These are phyloP conservation scores for Ustilago nuda DNA, from an alignment of 1,284 basidiomycete genomes.

Conservation along the genomic window DNA sequence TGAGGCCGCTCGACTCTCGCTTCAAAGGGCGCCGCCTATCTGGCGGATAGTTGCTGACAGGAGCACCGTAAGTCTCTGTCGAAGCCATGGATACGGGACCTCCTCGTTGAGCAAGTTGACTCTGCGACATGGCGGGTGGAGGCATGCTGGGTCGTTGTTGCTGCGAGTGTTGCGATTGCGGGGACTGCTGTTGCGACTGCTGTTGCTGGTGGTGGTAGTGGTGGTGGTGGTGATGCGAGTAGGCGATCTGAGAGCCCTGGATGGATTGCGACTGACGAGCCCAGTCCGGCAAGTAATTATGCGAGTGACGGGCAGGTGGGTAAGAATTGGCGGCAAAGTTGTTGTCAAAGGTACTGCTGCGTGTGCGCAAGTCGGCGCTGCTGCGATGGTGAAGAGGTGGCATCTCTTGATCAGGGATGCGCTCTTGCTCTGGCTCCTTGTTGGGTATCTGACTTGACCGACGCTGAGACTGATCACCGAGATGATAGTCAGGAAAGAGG, in stretches of 20 bases:
- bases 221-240: neutral
- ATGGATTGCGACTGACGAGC: conserved; percentile 43
- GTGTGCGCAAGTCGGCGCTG: conserved; percentile 32
- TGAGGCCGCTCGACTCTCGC: conserved; percentile 59
- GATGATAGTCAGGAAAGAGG: conserved; percentile 45
- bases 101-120: conserved; percentile 36
- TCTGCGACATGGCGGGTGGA: conserved; percentile 42
- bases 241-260: conserved; percentile 19
- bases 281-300: conserved; percentile 46
- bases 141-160: conserved; percentile 39
- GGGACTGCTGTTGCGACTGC: conserved; percentile 16
- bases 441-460: conserved; percentile 17
- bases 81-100: conserved; percentile 45
- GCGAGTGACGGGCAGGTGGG: conserved; percentile 44
- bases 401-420: conserved; percentile 20
- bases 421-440: neutral
- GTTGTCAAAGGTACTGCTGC: conserved; percentile 51
- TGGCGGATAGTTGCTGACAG: conserved; percentile 18
- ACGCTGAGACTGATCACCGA: conserved; percentile 24
- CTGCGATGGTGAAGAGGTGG: conserved; percentile 20
- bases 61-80: conserved; percentile 13
- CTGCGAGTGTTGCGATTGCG: conserved; percentile 13
- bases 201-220: no score
- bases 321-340: conserved; percentile 38
- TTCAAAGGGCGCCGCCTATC: conserved; percentile 37